A percentile compares a stretch with the other conserved stretches of the same genome.
These are phyloP conservation scores for Codiaeum variegatum DNA, from an alignment of 441 rosid species.

Conservation along the genomic window DNA sequence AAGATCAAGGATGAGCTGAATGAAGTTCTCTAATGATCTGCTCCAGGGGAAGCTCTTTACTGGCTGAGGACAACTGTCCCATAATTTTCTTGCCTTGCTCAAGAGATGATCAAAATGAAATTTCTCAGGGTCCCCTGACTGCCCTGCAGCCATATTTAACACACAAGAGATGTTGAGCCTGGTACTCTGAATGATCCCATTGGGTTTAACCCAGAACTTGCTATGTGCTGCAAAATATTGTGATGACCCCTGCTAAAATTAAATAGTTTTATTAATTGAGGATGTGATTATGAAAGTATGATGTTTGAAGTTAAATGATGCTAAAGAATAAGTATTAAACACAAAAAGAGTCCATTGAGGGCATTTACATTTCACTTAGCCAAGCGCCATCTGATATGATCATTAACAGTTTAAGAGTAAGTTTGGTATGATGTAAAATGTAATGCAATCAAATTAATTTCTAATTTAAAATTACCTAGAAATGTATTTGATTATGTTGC, in stretches of 20 bases:
- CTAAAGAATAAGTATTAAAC: not conserved
- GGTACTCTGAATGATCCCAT: slow-evolving; percentile 24
- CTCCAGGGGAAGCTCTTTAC: slow-evolving; percentile 83
- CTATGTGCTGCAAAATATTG: slow-evolving; percentile 22
- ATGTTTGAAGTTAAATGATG: not conserved
- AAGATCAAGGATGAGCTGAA: slow-evolving; percentile 71
- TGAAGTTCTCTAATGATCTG: slow-evolving; percentile 58
- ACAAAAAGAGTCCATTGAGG: not conserved
- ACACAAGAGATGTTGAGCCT: slow-evolving; percentile 43
- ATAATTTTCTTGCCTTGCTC: slow-evolving; percentile 47
- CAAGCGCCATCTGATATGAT: too few relatives aligned
- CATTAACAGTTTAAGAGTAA: too few relatives aligned
- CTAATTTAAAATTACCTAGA: too few relatives aligned
- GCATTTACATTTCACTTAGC: too few relatives aligned
- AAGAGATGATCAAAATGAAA: slow-evolving; percentile 39
- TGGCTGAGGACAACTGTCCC: slow-evolving; percentile 64
- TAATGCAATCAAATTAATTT: too few relatives aligned
- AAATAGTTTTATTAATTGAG: not conserved
- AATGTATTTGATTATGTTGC: too few relatives aligned
- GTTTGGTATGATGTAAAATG: too few relatives aligned
- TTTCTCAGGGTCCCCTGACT: slow-evolving; percentile 59
- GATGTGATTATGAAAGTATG: not conserved
- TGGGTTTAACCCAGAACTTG: slow-evolving; percentile 23
- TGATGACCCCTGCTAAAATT: slow-evolving; percentile 32
- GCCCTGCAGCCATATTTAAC: slow-evolving; percentile 58